Evolutionary conservation across 83 land plant genomes (phyloP).

Genomic region (Isoetes engelmannii): DNA sequence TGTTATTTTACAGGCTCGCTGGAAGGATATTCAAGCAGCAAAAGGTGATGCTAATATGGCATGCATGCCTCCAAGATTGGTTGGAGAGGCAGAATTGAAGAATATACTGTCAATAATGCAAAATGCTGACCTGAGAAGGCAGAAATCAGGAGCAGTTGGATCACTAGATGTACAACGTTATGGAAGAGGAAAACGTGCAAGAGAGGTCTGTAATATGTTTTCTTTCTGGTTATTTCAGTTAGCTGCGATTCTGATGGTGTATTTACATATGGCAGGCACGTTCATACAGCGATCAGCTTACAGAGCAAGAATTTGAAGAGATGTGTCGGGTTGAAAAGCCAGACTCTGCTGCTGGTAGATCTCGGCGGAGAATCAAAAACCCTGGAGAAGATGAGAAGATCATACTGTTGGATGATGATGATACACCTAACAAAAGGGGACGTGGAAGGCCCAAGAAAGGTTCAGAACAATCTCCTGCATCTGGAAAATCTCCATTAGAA

Average conservation of each 20-base stretch:
- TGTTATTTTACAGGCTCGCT: slow-evolving; percentile 43
- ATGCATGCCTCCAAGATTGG: slow-evolving; percentile 61
- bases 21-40: slow-evolving; percentile 40
- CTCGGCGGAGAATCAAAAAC: slow-evolving; percentile 14
- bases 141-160: slow-evolving; percentile 40
- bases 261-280: slow-evolving; percentile 48
- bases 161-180: slow-evolving; percentile 68
- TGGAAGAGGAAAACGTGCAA: slow-evolving; percentile 93
- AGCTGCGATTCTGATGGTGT: slow-evolving; percentile 2
- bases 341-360: slow-evolving; percentile 6
- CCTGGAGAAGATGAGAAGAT: slow-evolving; percentile 2
- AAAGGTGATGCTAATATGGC: slow-evolving; percentile 22
- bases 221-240: neutral
- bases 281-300: slow-evolving; percentile 86
- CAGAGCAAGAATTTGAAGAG: slow-evolving; percentile 94
- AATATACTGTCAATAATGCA: slow-evolving; percentile 58
- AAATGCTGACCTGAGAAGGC: slow-evolving; percentile 43
- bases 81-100: slow-evolving; percentile 72
- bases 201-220: slow-evolving; percentile 62
- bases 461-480: neutral
- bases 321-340: slow-evolving; percentile 60
- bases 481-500: neutral
- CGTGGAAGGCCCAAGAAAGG: slow-evolving; percentile 29
- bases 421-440: slow-evolving; percentile 31
- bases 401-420: neutral